Evolutionary conservation across 345 rosid genomes (phyloP).

Genomic region (Melaleuca quinquenervia): DNA sequence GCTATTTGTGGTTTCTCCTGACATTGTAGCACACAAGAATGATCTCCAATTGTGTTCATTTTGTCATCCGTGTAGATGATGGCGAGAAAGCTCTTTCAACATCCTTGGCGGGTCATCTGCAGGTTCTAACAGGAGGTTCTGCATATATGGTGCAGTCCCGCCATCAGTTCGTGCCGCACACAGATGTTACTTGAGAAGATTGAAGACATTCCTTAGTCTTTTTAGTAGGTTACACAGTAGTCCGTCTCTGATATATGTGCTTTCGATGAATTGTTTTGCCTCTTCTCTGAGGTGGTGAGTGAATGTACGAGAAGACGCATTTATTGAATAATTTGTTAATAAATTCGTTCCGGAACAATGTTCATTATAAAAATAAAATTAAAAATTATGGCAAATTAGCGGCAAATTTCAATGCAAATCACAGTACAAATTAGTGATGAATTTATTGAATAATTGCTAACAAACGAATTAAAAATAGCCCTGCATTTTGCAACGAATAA

Average conservation of each 20-base stretch:
- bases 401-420: no score
- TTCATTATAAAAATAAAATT: no score
- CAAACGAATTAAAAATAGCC: no score
- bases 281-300: neutral
- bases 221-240: neutral
- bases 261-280: neutral
- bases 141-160: constrained; percentile 30
- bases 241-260: neutral
- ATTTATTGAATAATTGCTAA: no score
- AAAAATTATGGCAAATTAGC: no score
- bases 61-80: constrained; percentile 38
- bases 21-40: neutral
- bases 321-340: no score
- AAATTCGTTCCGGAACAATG: no score
- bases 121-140: constrained; percentile 26
- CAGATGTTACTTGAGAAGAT: constrained; percentile 24
- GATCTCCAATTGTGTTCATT: neutral
- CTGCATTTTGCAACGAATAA: no score
- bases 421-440: no score
- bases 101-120: constrained; percentile 31
- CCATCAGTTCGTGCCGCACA: constrained; percentile 41
- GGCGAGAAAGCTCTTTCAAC: constrained; percentile 31
- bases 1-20: neutral
- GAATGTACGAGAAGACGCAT: neutral
- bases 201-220: constrained; percentile 4